Conservation (phyloP, 495 filamentous ascomycete genomes). For the Barbatosphaeria neglecta region DNA sequence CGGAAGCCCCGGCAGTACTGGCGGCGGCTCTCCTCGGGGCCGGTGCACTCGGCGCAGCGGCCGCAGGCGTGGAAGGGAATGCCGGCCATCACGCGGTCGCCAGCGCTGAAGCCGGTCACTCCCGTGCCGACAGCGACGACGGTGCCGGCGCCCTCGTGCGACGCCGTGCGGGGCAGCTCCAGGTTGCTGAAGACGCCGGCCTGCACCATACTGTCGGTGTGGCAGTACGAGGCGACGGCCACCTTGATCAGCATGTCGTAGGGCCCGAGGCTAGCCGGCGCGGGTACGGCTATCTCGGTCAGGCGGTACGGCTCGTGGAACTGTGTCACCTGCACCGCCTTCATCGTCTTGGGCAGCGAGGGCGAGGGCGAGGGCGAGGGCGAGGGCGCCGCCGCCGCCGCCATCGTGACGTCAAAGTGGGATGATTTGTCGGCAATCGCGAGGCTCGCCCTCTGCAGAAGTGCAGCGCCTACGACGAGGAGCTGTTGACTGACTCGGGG, state of each 20-base stretch:
- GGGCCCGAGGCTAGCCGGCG: slow-evolving; percentile 18
- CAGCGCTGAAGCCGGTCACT: slow-evolving; percentile 27
- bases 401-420: not conserved
- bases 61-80: slow-evolving; percentile 37
- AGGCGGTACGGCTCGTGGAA: slow-evolving; percentile 42
- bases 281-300: slow-evolving; percentile 34
- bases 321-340: slow-evolving; percentile 15
- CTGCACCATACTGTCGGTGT: slow-evolving; percentile 45
- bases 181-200: slow-evolving; percentile 27
- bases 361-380: not conserved
- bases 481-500: too few relatives aligned
- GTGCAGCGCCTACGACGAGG: too few relatives aligned
- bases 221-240: slow-evolving; percentile 47
- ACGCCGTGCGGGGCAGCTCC: slow-evolving; percentile 41
- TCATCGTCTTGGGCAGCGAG: slow-evolving; percentile 4
- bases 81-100: slow-evolving; percentile 40
- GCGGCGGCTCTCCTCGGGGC: slow-evolving; percentile 20
- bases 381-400: too few relatives aligned
- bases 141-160: slow-evolving; percentile 48
- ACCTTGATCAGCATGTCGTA: slow-evolving; percentile 47
- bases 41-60: slow-evolving; percentile 33
- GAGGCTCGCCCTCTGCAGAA: too few relatives aligned
- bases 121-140: slow-evolving; percentile 35
- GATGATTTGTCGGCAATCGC: too few relatives aligned
- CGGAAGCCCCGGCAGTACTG: slow-evolving; percentile 32